phyloP scores from a whole-genome alignment of 2,329 filamentous ascomycete genomes.

The Apiospora malaysiana region DNA sequence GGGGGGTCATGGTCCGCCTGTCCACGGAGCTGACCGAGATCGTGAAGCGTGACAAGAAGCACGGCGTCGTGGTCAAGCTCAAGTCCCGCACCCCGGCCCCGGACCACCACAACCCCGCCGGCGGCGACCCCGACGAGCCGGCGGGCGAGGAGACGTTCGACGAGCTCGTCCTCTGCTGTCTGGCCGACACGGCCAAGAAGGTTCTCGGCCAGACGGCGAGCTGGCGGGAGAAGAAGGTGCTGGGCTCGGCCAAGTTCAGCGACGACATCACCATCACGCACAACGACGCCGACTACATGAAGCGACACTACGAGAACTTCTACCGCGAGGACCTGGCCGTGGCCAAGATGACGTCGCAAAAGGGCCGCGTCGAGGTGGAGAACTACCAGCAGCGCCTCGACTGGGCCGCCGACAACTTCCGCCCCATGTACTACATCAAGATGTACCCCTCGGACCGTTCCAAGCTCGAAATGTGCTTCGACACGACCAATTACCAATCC shows the following conservation, averaged over 20 bases:
- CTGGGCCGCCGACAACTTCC: slow-evolving; percentile 49
- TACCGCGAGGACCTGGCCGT: slow-evolving; percentile 54
- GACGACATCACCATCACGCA: slow-evolving; percentile 77
- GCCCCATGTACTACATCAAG: slow-evolving; percentile 65
- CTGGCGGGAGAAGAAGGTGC: slow-evolving; percentile 67
- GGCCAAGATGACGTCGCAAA: slow-evolving; percentile 22
- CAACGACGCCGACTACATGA: slow-evolving; percentile 68
- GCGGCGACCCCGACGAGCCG: slow-evolving; percentile 38
- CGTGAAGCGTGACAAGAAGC: slow-evolving; percentile 46
- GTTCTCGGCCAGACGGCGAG: slow-evolving; percentile 64
- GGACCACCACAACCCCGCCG: slow-evolving; percentile 40
- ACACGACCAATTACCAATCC: slow-evolving; percentile 62
- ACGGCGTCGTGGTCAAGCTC: slow-evolving; percentile 54
- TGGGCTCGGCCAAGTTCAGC: slow-evolving; percentile 73
- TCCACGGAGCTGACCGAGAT: slow-evolving; percentile 59
- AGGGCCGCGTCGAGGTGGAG: slow-evolving; percentile 31
- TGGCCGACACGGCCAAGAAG: slow-evolving; percentile 68
- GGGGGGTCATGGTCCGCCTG: slow-evolving; percentile 57
- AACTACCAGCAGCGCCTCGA: slow-evolving; percentile 48
- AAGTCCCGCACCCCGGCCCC: slow-evolving; percentile 44
- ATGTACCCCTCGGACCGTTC: slow-evolving; percentile 56
- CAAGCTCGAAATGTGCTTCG: slow-evolving; percentile 59
- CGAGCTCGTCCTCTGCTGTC: slow-evolving; percentile 69
- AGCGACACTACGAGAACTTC: slow-evolving; percentile 70
- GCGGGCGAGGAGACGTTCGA: slow-evolving; percentile 65